Percentiles rank a stretch among this genome's conserved stretches.
Conservation (phyloP, 1,284 basidiomycete species). For the Laetiporus sulphureus region DNA sequence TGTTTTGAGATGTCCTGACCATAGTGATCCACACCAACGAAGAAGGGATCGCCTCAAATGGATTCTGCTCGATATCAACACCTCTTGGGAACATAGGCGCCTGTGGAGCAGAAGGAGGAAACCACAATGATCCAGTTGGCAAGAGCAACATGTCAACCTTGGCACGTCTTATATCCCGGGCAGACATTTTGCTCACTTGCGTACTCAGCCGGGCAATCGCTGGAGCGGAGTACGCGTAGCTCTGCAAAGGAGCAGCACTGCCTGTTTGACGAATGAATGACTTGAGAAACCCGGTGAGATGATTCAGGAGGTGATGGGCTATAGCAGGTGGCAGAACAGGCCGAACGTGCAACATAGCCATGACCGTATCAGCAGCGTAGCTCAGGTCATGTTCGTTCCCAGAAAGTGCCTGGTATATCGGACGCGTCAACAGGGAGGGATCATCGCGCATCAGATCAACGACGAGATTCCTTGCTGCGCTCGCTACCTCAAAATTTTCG, state of each 20-base stretch:
- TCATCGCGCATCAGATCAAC: slow-evolving; percentile 75
- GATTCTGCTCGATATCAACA: slow-evolving; percentile 31
- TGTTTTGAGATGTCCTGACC: slow-evolving; percentile 68
- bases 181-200: slow-evolving; percentile 66
- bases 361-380: slow-evolving; percentile 41
- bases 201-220: slow-evolving; percentile 51
- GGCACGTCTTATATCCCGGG: slow-evolving; percentile 67
- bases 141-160: slow-evolving; percentile 70
- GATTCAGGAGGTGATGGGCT: slow-evolving; percentile 64
- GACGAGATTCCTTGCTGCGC: slow-evolving; percentile 49
- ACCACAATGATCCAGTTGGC: slow-evolving; percentile 66
- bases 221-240: slow-evolving; percentile 51
- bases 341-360: slow-evolving; percentile 49
- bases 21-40: slow-evolving; percentile 51
- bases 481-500: slow-evolving; percentile 45
- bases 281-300: slow-evolving; percentile 67
- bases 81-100: slow-evolving; percentile 55
- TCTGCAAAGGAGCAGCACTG: slow-evolving; percentile 35
- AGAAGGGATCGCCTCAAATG: slow-evolving; percentile 41
- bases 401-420: slow-evolving; percentile 54
- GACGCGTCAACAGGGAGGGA: slow-evolving; percentile 55
- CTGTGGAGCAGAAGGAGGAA: slow-evolving; percentile 41
- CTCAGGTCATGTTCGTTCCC: slow-evolving; percentile 41
- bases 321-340: slow-evolving; percentile 54
- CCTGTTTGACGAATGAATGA: slow-evolving; percentile 41